A percentile compares a stretch with the other conserved stretches of the same genome.
These are phyloP conservation scores for Juncus effusus DNA, from an alignment of 176 grass and related monocot genomes.

Conservation along the genomic window DNA sequence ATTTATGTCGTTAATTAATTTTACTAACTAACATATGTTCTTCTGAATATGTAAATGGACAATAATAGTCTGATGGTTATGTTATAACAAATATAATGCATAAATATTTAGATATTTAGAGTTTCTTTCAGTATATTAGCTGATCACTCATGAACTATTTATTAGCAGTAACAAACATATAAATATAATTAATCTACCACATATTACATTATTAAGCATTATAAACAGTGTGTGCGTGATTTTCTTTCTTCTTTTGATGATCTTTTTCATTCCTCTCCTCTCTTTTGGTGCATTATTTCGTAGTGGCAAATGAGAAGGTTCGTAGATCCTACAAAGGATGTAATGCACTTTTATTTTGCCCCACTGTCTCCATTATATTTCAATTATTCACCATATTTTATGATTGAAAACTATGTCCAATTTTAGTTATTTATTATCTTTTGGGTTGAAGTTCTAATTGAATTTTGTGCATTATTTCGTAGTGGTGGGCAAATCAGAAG, in stretches of 20 bases:
- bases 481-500: constrained; percentile 25
- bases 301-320: constrained; percentile 4
- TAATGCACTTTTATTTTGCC: constrained; percentile 32
- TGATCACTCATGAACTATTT: too few species aligned
- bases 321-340: background rate
- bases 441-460: too few species aligned
- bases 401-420: constrained; percentile 19
- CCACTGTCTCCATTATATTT: constrained; percentile 14
- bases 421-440: background rate
- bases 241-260: background rate
- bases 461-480: constrained; percentile 20
- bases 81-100: too few species aligned
- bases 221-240: background rate
- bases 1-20: too few species aligned
- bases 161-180: too few species aligned
- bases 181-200: too few species aligned
- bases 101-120: too few species aligned
- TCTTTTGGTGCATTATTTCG: constrained; percentile 25
- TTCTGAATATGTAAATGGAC: too few species aligned
- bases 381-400: constrained; percentile 22
- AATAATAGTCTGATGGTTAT: too few species aligned
- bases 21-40: too few species aligned
- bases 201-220: too few species aligned
- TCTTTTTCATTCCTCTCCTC: background rate
- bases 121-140: too few species aligned